Conservation (phyloP, 306 rosid genomes). For the Prunus fruticosa region DNA sequence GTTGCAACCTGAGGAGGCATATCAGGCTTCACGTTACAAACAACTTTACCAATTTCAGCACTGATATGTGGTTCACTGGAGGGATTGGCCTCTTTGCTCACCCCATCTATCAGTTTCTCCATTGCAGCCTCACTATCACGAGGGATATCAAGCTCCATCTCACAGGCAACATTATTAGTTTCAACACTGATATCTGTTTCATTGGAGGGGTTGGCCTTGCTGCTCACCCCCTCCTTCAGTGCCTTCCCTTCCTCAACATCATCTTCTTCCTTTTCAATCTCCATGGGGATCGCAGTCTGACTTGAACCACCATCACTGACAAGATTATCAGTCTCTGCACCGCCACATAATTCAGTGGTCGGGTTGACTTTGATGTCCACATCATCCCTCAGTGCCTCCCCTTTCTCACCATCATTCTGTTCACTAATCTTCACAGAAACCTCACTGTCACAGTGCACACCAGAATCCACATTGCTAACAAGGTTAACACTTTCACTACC, state of each 20-base stretch:
- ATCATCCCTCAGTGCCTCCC: slow-evolving; percentile 12
- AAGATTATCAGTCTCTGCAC: not conserved
- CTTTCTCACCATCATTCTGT: slow-evolving; percentile 10
- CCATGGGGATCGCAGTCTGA: not conserved
- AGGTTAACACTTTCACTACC: not conserved
- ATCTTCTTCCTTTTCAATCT: not conserved
- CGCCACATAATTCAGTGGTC: not conserved
- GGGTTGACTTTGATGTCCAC: not conserved
- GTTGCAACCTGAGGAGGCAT: not conserved
- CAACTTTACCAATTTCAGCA: not conserved
- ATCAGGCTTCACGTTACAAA: not conserved
- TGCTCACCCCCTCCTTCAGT: not conserved
- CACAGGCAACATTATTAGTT: not conserved
- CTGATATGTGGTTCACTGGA: not conserved
- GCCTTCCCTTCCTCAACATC: not conserved
- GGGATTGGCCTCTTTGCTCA: not conserved
- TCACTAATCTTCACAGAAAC: slow-evolving; percentile 2
- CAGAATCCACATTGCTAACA: not conserved
- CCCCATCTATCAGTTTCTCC: not conserved
- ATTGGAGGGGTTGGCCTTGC: not conserved
- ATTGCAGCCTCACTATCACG: not conserved
- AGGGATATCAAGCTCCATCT: not conserved
- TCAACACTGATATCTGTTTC: not conserved
- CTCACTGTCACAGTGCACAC: slow-evolving; percentile 5
- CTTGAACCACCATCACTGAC: slow-evolving; percentile 1